Base-by-base conservation (phyloP, 148 eudicot species). In the Arbutus unedo region DNA sequence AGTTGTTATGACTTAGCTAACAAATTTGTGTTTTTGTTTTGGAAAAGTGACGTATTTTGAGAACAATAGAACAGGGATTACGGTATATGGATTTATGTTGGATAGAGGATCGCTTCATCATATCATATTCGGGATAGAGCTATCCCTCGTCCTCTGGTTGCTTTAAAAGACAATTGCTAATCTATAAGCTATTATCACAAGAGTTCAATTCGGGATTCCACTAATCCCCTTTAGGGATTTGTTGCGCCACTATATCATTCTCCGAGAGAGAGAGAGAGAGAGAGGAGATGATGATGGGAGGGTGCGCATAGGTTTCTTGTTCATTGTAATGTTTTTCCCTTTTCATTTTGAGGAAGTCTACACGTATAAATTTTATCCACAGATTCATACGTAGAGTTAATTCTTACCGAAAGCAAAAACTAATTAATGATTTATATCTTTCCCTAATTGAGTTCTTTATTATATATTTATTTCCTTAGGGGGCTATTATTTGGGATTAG, bases 41-140 rank as follows among this genome's bases (percentile, higher is more conserved):
- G 38, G 47, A 85, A 60, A 89, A 94, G 98, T 94, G 84, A 90
- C 91, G 8, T 93, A 93, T 79, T 88, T 93, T 49, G 97, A 93
- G 88, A 91, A 90, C 90, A 93, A 94, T 84, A 89, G 85, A 88
- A 95, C 98, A 45, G 97, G 97, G 78, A 93, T 94, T 53, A 92
- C 95, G 3, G 83, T 93, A 21, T 94, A 88, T 51, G 98, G 98
- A 8, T 93, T 91, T 81, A 88, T 91, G 95, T 79, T 94, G 83
- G 98, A 94, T 57, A 91, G 98, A 76, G 87, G 90, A 8, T 91
- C 92, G 51, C 93, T 94, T 6, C 93, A 90, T 6, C 93, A 90
- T 85, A 90, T 92, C 55, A 93, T 94, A 82, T 93, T 91, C 48
- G 93, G 93, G 43, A 88, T 91, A 25, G 97, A 94, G 89, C 55